Percentiles rank a stretch among this genome's conserved stretches.
Evolutionary conservation across 139 green algal species (phyloP).

Genomic region (Dunaliella primolecta): DNA sequence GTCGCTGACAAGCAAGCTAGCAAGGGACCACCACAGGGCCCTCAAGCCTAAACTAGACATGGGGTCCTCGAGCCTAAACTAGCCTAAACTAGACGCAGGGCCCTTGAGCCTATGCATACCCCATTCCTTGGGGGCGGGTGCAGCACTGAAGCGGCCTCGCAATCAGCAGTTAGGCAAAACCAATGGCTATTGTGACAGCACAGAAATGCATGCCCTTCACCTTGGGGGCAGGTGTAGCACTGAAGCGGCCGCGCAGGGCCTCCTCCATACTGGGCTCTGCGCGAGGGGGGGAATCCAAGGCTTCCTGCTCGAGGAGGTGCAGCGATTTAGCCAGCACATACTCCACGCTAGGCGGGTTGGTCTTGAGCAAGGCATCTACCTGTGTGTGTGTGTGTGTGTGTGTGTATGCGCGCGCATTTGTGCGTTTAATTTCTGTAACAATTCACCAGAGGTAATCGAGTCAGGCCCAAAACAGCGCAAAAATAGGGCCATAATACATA

Average conservation of each 20-base stretch:
- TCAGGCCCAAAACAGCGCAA: neutral
- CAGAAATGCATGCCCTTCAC: neutral
- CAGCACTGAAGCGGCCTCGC: no score
- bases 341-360: conserved; percentile 10
- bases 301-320: conserved; percentile 22
- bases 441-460: neutral
- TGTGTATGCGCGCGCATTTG: neutral
- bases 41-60: neutral
- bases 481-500: neutral
- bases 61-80: neutral
- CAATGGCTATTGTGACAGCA: no score
- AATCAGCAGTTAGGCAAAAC: no score
- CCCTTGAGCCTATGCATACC: no score
- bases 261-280: neutral
- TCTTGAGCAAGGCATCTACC: conserved; percentile 46
- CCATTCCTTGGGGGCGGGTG: no score
- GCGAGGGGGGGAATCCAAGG: conserved; percentile 32
- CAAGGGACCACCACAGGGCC: no score
- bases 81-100: neutral
- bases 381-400: neutral
- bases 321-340: conserved; percentile 36
- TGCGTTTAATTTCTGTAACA: neutral
- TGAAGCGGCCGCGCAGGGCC: neutral
- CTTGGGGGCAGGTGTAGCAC: neutral
- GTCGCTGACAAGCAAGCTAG: no score